A percentile compares a stretch with the other conserved stretches of the same genome.
Conservation (phyloP, 78 protist genomes). For the Dictyostelium capitatum region DNA sequence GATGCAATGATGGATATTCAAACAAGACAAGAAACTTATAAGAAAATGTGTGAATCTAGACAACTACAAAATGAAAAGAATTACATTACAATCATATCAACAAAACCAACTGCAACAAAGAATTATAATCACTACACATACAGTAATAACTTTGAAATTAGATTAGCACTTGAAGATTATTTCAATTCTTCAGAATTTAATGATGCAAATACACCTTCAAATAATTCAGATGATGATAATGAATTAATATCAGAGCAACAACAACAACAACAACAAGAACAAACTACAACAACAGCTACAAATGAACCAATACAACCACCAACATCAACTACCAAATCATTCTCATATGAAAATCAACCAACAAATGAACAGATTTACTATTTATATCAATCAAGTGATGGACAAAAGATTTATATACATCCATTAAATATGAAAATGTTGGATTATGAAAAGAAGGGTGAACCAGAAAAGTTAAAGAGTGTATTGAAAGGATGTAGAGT, state of each 20-base stretch:
- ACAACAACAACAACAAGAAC: background rate
- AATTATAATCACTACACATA: slow-evolving; percentile 23
- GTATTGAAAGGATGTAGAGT: background rate
- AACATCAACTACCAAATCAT: background rate
- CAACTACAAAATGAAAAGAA: background rate
- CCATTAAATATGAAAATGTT: slow-evolving; percentile 67
- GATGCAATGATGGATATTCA: slow-evolving; percentile 17
- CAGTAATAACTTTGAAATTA: slow-evolving; percentile 51
- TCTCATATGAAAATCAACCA: slow-evolving; percentile 58
- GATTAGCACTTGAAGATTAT: slow-evolving; percentile 35
- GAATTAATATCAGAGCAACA: background rate
- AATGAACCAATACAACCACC: background rate
- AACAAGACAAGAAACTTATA: background rate
- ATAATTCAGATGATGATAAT: background rate
- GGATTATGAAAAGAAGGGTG: background rate
- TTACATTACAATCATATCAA: background rate
- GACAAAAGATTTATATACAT: slow-evolving; percentile 65
- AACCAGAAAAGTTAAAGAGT: background rate
- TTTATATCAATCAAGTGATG: slow-evolving; percentile 64
- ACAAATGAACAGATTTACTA: slow-evolving; percentile 8
- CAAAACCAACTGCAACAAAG: background rate
- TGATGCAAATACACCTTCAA: background rate
- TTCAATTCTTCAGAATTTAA: slow-evolving; percentile 4
- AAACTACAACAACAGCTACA: background rate
- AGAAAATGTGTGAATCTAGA: slow-evolving; percentile 29